Evolutionary conservation across 345 rosid genomes (phyloP), one percentile per base, ranked within the genome.

Genomic region (Camelina hispida): DNA sequence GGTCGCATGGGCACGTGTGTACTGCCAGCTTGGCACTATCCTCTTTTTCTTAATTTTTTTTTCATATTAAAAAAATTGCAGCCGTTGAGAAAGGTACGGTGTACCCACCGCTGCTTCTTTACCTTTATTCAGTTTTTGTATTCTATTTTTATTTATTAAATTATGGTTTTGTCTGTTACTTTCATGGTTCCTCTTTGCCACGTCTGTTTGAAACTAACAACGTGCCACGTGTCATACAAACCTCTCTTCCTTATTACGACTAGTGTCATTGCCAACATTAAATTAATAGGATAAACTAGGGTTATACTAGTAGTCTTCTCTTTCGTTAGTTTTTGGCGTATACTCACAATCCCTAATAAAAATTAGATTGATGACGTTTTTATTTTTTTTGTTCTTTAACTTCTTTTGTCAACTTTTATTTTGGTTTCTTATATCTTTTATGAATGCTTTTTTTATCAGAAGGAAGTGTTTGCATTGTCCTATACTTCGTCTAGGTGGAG

Each of bases 1-100:
- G 55, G 78, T 72, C 78, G 65, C 78, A 61, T 72, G 78, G 81
- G 81, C 81, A 78, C 81, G 81, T 78, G 78, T 72, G 69, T 44
- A 43, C 16, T 66, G 78, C 78, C 81, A 78, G 69, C 74, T 67
- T 78, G 81, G 78, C 69, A 70, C 6, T 70, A 62, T 69, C 66
- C 43, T 38, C 11, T 16, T 1, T 58, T 61, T 0, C 4, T 28
- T 16, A 15, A n/a, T n/a, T 17, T 2, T 17, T 28, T 17, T 10
- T 6, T 0, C 2, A 48, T n/a, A 6, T 3, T 3, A 0, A 18
- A 20, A 37, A 77, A 43, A 28, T 28, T 18, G 57, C 43, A 52
- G 77, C 68, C 73, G 73, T 72, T 72, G 81, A 78, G 77, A 78
- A 72, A 78, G 69, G 69, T 59, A 59, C 69, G 73, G 77, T 66